Percentiles rank a stretch among this genome's conserved stretches.
phyloP scores from a whole-genome alignment of 129 eudicot genomes.

The Apium graveolens region DNA sequence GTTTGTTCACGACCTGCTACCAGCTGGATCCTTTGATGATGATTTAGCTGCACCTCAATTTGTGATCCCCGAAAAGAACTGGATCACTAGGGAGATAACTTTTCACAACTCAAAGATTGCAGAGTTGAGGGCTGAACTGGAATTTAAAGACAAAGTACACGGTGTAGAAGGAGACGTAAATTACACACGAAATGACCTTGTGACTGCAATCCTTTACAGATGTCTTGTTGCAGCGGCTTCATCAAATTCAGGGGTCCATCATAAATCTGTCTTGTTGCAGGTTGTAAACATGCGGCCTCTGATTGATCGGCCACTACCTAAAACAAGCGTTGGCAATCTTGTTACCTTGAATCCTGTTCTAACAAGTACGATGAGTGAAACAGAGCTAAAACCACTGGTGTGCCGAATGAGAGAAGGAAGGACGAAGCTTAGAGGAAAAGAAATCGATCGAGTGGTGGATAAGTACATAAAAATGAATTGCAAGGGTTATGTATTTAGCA shows the following conservation, averaged over 20 bases:
- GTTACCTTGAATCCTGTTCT: neutral
- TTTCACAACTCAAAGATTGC: neutral
- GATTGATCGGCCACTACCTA: conserved; percentile 10
- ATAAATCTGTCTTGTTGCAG: neutral
- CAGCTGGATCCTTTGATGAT: neutral
- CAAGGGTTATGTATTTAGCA: no score
- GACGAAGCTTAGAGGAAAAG: neutral
- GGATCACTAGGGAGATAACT: neutral
- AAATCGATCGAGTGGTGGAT: no score
- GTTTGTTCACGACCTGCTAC: neutral
- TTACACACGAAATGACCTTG: conserved; percentile 21
- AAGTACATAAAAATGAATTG: no score
- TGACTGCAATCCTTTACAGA: conserved; percentile 20
- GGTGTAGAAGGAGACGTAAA: neutral
- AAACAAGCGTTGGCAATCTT: conserved; percentile 15
- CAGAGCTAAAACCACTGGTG: neutral
- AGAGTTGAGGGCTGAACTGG: neutral
- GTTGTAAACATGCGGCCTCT: conserved; percentile 12
- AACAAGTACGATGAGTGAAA: neutral
- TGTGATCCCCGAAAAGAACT: neutral
- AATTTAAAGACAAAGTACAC: neutral
- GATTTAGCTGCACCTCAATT: neutral
- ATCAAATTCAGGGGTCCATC: neutral
- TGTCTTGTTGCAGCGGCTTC: conserved; percentile 5
- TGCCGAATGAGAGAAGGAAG: neutral